Conservation (phyloP, 176 grass and related monocot species). For the Zoysia japonica region DNA sequence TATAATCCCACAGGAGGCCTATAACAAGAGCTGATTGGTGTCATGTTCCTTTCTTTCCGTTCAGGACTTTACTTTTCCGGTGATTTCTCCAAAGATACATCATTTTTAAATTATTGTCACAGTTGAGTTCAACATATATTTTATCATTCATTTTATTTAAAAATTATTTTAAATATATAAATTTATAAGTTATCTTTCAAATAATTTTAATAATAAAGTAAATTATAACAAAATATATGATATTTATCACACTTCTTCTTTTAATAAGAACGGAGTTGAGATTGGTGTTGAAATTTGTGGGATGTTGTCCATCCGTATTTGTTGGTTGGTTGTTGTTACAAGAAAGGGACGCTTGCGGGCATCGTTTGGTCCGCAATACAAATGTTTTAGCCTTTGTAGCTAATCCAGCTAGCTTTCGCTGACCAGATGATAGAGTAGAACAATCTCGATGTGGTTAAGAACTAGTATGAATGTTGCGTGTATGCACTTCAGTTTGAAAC, state of each 20-base stretch:
- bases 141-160: too few relatives aligned
- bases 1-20: neutral
- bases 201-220: too few relatives aligned
- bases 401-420: slow-evolving; percentile 16
- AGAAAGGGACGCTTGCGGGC: neutral
- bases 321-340: neutral
- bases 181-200: too few relatives aligned
- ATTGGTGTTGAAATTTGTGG: neutral
- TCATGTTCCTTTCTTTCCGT: neutral
- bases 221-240: too few relatives aligned
- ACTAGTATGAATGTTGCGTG: neutral
- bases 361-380: slow-evolving; percentile 24
- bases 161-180: too few relatives aligned
- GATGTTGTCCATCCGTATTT: neutral
- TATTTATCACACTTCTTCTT: too few relatives aligned
- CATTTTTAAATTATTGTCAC: too few relatives aligned
- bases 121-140: too few relatives aligned
- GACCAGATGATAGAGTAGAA: neutral
- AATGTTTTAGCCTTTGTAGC: neutral
- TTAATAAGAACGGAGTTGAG: too few relatives aligned
- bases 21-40: neutral
- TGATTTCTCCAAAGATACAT: neutral
- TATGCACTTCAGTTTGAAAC: neutral
- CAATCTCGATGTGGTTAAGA: neutral
- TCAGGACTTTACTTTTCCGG: neutral